Conservation (phyloP, 371 early-diverging fungal species). For the Mucor racemosus region DNA sequence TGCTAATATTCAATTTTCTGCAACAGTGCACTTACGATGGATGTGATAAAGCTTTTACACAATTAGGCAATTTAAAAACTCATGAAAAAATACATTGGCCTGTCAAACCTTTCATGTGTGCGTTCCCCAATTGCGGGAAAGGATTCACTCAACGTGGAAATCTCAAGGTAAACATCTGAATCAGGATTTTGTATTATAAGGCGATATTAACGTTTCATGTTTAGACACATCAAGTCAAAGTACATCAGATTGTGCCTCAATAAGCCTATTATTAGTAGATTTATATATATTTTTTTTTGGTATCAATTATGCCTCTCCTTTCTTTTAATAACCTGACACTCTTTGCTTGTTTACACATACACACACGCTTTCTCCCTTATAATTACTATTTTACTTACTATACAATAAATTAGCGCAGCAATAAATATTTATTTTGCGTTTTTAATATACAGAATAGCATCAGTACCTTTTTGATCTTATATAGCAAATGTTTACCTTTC, state of each 20-base stretch:
- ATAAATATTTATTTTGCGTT: not conserved
- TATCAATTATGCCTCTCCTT: not conserved
- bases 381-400: not conserved
- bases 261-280: not conserved
- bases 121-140: conserved; percentile 60
- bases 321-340: not conserved
- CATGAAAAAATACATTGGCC: conserved; percentile 76
- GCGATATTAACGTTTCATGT: not conserved
- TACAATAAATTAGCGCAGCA: not conserved
- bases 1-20: not conserved
- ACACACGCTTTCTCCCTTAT: not conserved
- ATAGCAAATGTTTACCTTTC: too few relatives aligned
- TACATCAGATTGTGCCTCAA: conserved; percentile 29
- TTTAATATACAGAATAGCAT: not conserved
- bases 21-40: conserved; percentile 55
- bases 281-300: not conserved
- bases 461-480: too few relatives aligned
- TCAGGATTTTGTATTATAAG: not conserved
- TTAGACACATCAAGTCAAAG: conserved; percentile 37
- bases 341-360: not conserved
- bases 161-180: conserved; percentile 43
- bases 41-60: conserved; percentile 77
- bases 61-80: conserved; percentile 82
- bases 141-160: conserved; percentile 73
- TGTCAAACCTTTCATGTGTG: conserved; percentile 72